Evolutionary conservation across 202 grass and related monocot genomes (phyloP), one percentile per base, ranked within the genome.

Genomic region (Musa balbisiana): DNA sequence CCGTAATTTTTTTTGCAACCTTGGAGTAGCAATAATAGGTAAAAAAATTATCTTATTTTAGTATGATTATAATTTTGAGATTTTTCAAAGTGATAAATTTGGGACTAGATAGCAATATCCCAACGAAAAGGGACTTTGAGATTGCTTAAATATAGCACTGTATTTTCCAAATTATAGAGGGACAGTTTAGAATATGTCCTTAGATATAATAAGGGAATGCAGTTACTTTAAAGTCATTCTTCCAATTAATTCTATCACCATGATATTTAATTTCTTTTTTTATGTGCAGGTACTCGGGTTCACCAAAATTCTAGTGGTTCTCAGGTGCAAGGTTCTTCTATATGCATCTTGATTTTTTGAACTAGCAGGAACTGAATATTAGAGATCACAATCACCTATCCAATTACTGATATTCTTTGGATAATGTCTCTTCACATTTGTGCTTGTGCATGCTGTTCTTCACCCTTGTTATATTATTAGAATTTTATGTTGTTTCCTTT

Each of bases 261-360:
- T 24, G 10, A 49, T n/a, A 24, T 50, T 52, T 64, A 51, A 9
- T 51, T 51, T 29, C 1, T 15, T 62, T 13, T 49, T 51, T 51
- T 23, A 62, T 14, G 51, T 87, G 15, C 84, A 92, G 90, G 87
- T 71, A 81, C 83, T 49, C 84, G 80, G 74, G 83, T 23, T 79
- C 86, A 81, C 26, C 88, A 86, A 77, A 93, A 72, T 78, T 83
- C 84, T 8, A 89, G 84, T 58, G 87, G 86, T 75, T 86, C 88
- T 73, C 86, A 97, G 90, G 93, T 96, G 81, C 74, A 55, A 74
- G 43, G n/a, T 52, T 84, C 11, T 69, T 76, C 76, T 10, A 15
- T 69, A 67, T 64, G 69, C 64, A 21, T 65, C 17, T 1, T 76
- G 13, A 5, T 50, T 51, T 71, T 71, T 22, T 60, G 49, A 55